Evolutionary conservation across 2,329 filamentous ascomycete genomes (phyloP).

Genomic region (Fusarium ambrosium): DNA sequence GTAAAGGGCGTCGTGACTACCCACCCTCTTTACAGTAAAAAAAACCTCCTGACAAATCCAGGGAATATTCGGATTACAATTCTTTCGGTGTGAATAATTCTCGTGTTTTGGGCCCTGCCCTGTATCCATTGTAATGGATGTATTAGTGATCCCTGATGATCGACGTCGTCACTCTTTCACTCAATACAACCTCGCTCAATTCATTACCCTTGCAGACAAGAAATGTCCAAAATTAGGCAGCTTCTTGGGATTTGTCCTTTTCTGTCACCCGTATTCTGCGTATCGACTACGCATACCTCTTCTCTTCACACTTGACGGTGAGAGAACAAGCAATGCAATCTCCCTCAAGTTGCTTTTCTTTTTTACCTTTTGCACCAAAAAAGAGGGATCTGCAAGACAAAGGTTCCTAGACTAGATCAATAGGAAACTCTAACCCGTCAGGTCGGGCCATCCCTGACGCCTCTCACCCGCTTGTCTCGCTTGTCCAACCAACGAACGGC

Average conservation of each 20-base stretch:
- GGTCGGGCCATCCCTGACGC: constrained; percentile 21
- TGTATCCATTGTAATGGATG: not conserved
- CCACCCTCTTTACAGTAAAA: not conserved
- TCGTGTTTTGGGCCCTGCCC: not conserved
- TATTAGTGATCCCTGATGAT: constrained; percentile 25
- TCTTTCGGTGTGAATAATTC: constrained; percentile 14
- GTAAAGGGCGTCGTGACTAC: constrained; percentile 30
- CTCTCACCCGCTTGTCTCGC: constrained; percentile 4
- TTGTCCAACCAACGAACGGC: constrained; percentile 8
- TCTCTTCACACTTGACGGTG: not conserved
- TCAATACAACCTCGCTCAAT: constrained; percentile 19
- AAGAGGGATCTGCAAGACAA: constrained; percentile 24
- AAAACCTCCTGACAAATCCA: constrained; percentile 14
- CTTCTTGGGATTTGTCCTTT: constrained; percentile 15
- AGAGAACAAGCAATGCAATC: not conserved
- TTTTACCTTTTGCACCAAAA: constrained; percentile 4
- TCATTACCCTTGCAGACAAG: not conserved
- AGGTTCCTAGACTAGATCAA: constrained; percentile 30
- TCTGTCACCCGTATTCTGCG: not conserved
- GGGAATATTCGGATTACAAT: constrained; percentile 21
- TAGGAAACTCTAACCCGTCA: constrained; percentile 36
- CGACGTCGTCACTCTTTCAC: constrained; percentile 17
- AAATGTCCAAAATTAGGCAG: constrained; percentile 36
- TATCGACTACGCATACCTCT: not conserved
- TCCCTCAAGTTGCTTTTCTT: not conserved